Percentiles rank a stretch among this genome's conserved stretches.
These are phyloP conservation scores for Tuber aestivum DNA, from an alignment of 495 filamentous ascomycete genomes.

Conservation along the genomic window DNA sequence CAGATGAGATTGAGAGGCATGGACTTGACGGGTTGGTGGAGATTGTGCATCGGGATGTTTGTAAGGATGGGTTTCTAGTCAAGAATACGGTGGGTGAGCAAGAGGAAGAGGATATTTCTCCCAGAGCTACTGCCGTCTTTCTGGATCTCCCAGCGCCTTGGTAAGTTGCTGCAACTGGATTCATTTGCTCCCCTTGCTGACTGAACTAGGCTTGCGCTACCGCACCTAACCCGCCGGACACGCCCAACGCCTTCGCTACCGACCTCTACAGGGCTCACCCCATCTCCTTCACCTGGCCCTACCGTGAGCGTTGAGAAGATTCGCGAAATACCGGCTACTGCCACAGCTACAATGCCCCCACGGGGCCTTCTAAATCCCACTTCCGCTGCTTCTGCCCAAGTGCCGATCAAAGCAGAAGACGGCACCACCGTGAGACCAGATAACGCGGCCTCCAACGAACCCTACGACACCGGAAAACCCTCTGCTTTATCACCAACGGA, in stretches of 20 bases:
- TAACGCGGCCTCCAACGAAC: neutral
- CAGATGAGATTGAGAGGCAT: slow-evolving; percentile 68
- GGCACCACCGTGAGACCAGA: neutral
- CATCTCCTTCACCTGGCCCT: slow-evolving; percentile 10
- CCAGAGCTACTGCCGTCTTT: slow-evolving; percentile 75
- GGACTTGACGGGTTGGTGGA: slow-evolving; percentile 64
- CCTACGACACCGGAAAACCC: neutral
- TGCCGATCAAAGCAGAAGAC: slow-evolving; percentile 1
- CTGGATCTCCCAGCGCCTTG: slow-evolving; percentile 91
- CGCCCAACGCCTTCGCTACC: slow-evolving; percentile 36
- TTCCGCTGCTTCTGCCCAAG: slow-evolving; percentile 11
- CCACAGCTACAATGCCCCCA: slow-evolving; percentile 9
- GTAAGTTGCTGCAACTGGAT: slow-evolving; percentile 30
- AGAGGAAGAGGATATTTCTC: slow-evolving; percentile 48
- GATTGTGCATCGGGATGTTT: slow-evolving; percentile 89
- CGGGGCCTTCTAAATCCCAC: slow-evolving; percentile 3
- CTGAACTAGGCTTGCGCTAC: slow-evolving; percentile 59
- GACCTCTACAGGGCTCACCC: slow-evolving; percentile 19
- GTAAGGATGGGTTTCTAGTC: slow-evolving; percentile 72
- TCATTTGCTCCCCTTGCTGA: slow-evolving; percentile 8
- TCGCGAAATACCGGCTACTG: neutral
- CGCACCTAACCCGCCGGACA: slow-evolving; percentile 64
- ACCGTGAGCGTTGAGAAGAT: neutral
- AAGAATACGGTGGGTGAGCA: slow-evolving; percentile 4
- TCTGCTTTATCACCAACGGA: slow-evolving; percentile 60